Conservation (phyloP, 2,329 filamentous ascomycete genomes). For the Daldinia eschscholtzii region DNA sequence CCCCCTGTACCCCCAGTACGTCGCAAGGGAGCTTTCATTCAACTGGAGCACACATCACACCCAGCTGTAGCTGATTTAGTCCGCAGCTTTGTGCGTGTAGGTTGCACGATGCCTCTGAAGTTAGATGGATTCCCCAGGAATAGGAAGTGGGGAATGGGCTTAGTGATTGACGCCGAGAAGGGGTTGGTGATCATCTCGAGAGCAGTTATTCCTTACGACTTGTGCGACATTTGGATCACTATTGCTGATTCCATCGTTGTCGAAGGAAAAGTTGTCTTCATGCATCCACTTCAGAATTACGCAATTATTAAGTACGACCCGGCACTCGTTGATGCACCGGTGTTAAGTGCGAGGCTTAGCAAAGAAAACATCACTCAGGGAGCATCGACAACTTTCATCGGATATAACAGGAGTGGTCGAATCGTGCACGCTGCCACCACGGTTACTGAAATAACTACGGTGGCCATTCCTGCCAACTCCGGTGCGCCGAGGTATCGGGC, state of each 20-base stretch:
- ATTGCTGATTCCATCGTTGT: conserved; percentile 97
- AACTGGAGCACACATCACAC: conserved; percentile 88
- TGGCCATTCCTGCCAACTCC: conserved; percentile 93
- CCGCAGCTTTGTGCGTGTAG: conserved; percentile 92
- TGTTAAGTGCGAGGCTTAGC: conserved; percentile 88
- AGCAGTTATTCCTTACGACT: conserved; percentile 94
- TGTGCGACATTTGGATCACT: conserved; percentile 95
- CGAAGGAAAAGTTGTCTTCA: conserved; percentile 92
- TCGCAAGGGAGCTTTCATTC: conserved; percentile 89
- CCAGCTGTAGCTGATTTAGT: conserved; percentile 93
- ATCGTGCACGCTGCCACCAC: conserved; percentile 94
- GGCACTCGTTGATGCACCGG: conserved; percentile 90
- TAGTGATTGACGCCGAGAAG: conserved; percentile 97
- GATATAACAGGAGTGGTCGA: conserved; percentile 95
- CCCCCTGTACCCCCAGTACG: conserved; percentile 79
- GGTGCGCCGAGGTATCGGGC: conserved; percentile 93
- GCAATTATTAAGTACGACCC: conserved; percentile 96
- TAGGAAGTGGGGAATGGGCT: conserved; percentile 91
- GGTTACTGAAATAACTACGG: conserved; percentile 96
- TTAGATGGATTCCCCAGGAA: conserved; percentile 98
- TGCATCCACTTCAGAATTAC: conserved; percentile 98
- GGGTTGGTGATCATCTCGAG: conserved; percentile 94
- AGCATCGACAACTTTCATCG: conserved; percentile 94
- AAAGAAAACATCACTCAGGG: conserved; percentile 89
- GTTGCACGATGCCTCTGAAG: conserved; percentile 94